Percentiles rank a stretch among this genome's conserved stretches.
Evolutionary conservation across 2,329 filamentous ascomycete genomes (phyloP).

Genomic region (Paramyrothecium roridum): DNA sequence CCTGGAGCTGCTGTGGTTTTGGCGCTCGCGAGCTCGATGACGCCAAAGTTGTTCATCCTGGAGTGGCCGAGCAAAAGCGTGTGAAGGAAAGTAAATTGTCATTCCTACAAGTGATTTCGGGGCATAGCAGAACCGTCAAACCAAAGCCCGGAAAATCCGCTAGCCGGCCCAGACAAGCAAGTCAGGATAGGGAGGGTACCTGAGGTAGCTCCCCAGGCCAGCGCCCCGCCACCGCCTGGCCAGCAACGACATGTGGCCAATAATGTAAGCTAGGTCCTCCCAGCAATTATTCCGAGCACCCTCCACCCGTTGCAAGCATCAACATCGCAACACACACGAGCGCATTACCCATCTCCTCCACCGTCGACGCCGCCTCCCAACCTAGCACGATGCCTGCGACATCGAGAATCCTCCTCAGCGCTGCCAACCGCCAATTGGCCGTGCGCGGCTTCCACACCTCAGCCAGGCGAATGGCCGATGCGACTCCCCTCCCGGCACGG

Average conservation of each 20-base stretch:
- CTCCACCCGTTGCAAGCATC: constrained; percentile 7
- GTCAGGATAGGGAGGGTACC: too few species aligned
- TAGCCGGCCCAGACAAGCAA: background rate
- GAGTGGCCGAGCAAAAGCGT: background rate
- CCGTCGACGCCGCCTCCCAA: constrained; percentile 3
- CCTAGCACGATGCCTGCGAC: constrained; percentile 35
- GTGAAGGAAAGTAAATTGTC: constrained; percentile 3
- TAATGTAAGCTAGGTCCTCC: constrained; percentile 11
- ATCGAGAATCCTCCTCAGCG: constrained; percentile 40
- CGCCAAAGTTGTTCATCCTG: constrained; percentile 66
- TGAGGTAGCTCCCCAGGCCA: too few species aligned
- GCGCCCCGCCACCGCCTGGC: background rate
- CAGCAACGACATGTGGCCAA: constrained; percentile 18
- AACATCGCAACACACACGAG: constrained; percentile 15
- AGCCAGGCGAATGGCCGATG: constrained; percentile 38
- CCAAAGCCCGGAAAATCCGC: constrained; percentile 13
- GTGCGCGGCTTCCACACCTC: constrained; percentile 49
- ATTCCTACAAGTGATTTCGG: background rate
- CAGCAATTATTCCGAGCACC: constrained; percentile 23
- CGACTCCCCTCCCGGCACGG: constrained; percentile 49
- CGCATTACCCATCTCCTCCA: constrained; percentile 8
- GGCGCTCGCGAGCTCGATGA: constrained; percentile 76
- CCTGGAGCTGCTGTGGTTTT: constrained; percentile 72
- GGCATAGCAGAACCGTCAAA: too few species aligned
- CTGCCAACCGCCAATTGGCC: constrained; percentile 34